Evolutionary conservation across 805 yeast genomes (phyloP), one percentile per base, ranked within the genome.

Genomic region (Metschnikowia bowlesiae): DNA sequence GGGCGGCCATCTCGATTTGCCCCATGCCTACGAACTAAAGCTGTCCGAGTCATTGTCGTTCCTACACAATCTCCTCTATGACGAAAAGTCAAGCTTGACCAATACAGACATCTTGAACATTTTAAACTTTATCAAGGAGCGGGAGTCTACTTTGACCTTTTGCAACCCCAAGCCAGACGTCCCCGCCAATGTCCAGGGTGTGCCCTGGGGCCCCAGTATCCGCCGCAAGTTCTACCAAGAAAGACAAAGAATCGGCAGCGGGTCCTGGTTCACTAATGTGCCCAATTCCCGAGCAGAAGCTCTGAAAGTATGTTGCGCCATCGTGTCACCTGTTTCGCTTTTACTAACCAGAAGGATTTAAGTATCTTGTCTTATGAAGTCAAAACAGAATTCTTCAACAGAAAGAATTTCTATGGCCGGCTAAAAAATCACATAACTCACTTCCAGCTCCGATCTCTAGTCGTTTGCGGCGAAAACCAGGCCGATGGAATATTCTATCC

Each of bases 381-480:
- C 9, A 61, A 56, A 32, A 68, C 75, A 8, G 72, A 73, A 36
- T 70, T 75, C 46, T 75, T 60, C 54, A 60, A 58, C 51, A 74
- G 71, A 53, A 62, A 69, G 34, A 66, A 64, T 46, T 76, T 73
- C 54, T 75, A 63, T 63, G 62, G 73, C 50, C 62, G 66, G 51
- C 70, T 82, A 8, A 74, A 72, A 46, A 79, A 83, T 6, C 74
- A 71, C 53, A 66, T 80, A 10, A 73, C 76, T 16, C 86, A 83
- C 66, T 81, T 81, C 61, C 86, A 82, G 63, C 66, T 82, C 33
- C 64, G 86, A 13, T 75, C 79, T 50, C 63, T 81, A 44, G 73
- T 82, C 8, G 70, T 72, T 49, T 75, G 67, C 55, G 68, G 67
- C 32, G 63, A 63, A 10, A 64, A 61, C 42, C 58, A 58, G 47